phyloP scores from a whole-genome alignment of 225 moss, liverwort and hornwort species.

The Polytrichum formosum region DNA sequence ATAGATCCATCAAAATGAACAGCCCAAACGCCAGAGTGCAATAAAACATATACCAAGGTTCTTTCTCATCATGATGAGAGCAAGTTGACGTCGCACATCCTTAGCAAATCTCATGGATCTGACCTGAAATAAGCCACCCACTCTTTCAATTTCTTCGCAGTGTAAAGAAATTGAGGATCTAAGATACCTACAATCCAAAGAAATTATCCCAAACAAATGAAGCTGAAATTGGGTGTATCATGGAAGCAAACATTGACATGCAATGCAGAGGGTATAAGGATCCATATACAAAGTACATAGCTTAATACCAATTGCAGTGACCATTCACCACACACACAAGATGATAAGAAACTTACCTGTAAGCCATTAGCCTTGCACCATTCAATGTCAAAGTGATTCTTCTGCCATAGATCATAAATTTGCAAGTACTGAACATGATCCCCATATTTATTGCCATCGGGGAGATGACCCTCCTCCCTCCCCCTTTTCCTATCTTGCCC shows the following conservation, averaged over 20 bases:
- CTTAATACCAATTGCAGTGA: no score
- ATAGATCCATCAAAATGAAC: no score
- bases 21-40: not conserved
- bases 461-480: constrained; percentile 71
- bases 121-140: constrained; percentile 30
- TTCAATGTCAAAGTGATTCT: constrained; percentile 55
- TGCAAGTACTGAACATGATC: constrained; percentile 89
- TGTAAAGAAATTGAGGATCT: no score
- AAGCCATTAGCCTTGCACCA: constrained; percentile 79
- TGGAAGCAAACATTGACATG: no score
- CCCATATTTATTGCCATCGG: constrained; percentile 79
- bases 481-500: constrained; percentile 75
- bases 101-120: constrained; percentile 91
- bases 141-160: not conserved
- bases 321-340: no score
- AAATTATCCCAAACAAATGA: no score
- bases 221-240: no score
- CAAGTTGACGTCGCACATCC: constrained; percentile 86
- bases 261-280: no score
- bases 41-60: constrained; percentile 32
- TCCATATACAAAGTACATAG: not conserved
- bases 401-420: constrained; percentile 76
- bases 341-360: constrained; percentile 31
- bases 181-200: no score
- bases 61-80: constrained; percentile 59